Evolutionary conservation across 805 yeast species (phyloP), one percentile per base, ranked within the genome.

Genomic region (Saccharomyces kudriavzevii): DNA sequence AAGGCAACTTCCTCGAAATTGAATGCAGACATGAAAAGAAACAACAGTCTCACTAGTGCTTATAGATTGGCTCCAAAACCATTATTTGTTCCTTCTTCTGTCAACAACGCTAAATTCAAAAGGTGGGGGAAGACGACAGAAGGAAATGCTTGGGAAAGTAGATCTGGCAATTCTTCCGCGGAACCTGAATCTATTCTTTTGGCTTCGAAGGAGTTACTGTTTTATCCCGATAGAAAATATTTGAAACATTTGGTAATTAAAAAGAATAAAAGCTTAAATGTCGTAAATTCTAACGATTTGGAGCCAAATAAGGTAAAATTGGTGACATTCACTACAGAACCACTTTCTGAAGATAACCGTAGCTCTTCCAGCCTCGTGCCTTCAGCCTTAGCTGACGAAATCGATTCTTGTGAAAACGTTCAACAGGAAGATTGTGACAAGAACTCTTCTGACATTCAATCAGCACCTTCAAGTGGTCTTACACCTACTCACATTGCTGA

Each of bases 61-160:
- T 84, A 81, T 59, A 79, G 79, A 63, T 70, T 85, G 31, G 77
- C 85, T 0, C 91, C 94, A 47, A 81, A 75, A 54, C 83, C 87
- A 2, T 65, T 82, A 47, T 81, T 80, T 57, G 67, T 71, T 45
- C 51, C 24, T 5, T 35, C 43, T 35, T 35, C 43, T 17, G 24
- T 11, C 8, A 17, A 8, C 11, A 17, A 8, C 17, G 8, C 43
- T n/a, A 35, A 17, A 9, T 35, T 35, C 9, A 22, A 35, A 35
- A 35, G 17, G 10, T 35, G 43, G 43, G 43, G 43, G 13, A 35
- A 35, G 43, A 35, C 22, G 17, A 17, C 24, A 17, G 43, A 35
- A 35, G 11, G 24, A 35, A 8, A 11, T 35, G 11, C 4, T 17
- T 11, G 43, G 17, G 24, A 8, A 17, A 35, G 11, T 24, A 17